Percentiles rank a stretch among this genome's conserved stretches.
These are phyloP conservation scores for Viola odorata DNA, from an alignment of 345 rosid species.

Conservation along the genomic window DNA sequence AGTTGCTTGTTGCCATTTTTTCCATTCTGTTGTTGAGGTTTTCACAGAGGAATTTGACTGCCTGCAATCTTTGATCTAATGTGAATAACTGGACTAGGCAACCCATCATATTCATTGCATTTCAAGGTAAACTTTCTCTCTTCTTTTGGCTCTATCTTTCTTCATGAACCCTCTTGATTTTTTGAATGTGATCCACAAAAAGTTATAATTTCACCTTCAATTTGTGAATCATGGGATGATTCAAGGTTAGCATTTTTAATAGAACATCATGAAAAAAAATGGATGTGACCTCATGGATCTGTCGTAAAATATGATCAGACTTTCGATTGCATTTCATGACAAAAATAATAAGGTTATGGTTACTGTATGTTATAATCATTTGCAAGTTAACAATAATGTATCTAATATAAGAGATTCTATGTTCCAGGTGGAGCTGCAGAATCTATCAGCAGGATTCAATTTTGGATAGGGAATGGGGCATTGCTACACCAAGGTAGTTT, in stretches of 20 bases:
- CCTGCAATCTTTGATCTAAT: neutral
- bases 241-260: neutral
- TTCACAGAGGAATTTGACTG: neutral
- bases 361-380: no score
- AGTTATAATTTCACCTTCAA: neutral
- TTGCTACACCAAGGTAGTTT: slow-evolving; percentile 32
- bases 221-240: neutral
- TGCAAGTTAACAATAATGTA: no score
- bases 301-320: neutral
- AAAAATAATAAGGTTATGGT: neutral
- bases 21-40: neutral
- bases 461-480: slow-evolving; percentile 32
- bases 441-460: slow-evolving; percentile 8
- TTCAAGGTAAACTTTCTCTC: neutral
- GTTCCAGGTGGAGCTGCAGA: slow-evolving; percentile 16
- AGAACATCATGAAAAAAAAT: neutral
- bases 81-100: slow-evolving; percentile 7
- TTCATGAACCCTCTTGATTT: no score
- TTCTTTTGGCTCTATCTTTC: neutral
- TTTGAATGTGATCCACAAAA: neutral
- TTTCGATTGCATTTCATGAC: neutral
- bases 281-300: no score
- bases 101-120: neutral
- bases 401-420: slow-evolving; percentile 1
- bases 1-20: neutral